A percentile compares a stretch with the other conserved stretches of the same genome.
These are phyloP conservation scores for Neofusicoccum cordaticola DNA, from an alignment of 2,329 filamentous ascomycete species.

Conservation along the genomic window DNA sequence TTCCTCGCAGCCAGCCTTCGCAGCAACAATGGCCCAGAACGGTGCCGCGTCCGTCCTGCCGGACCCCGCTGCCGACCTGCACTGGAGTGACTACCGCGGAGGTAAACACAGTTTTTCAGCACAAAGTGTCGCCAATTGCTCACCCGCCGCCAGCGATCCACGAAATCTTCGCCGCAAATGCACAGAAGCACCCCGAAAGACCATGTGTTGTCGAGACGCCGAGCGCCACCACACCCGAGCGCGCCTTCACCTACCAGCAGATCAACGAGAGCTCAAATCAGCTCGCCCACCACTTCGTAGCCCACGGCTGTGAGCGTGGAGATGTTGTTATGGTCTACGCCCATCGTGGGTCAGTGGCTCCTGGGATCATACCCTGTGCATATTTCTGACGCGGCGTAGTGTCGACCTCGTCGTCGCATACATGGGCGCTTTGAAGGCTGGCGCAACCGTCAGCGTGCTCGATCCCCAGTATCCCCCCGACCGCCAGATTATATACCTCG, in stretches of 20 bases:
- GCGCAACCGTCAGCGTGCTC: conserved; percentile 62
- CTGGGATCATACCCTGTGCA: not conserved
- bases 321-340: conserved; percentile 95
- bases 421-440: conserved; percentile 68
- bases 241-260: conserved; percentile 77
- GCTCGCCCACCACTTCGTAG: conserved; percentile 73
- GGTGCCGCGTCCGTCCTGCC: conserved; percentile 42
- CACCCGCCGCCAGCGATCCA: conserved; percentile 54
- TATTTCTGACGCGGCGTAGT: conserved; percentile 10
- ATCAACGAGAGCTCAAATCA: conserved; percentile 83
- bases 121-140: not conserved
- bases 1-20: not conserved
- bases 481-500: conserved; percentile 77
- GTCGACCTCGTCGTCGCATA: conserved; percentile 75
- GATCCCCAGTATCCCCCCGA: conserved; percentile 80
- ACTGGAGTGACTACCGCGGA: conserved; percentile 64
- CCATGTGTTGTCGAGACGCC: conserved; percentile 67
- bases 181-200: conserved; percentile 64
- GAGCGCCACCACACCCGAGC: conserved; percentile 52
- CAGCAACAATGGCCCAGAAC: conserved; percentile 9
- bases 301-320: conserved; percentile 69
- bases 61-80: conserved; percentile 64
- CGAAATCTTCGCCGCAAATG: conserved; percentile 66
- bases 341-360: conserved; percentile 57
- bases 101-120: not conserved